phyloP scores from a whole-genome alignment of 1,284 basidiomycete species.

The Anthracocystis setariae region DNA sequence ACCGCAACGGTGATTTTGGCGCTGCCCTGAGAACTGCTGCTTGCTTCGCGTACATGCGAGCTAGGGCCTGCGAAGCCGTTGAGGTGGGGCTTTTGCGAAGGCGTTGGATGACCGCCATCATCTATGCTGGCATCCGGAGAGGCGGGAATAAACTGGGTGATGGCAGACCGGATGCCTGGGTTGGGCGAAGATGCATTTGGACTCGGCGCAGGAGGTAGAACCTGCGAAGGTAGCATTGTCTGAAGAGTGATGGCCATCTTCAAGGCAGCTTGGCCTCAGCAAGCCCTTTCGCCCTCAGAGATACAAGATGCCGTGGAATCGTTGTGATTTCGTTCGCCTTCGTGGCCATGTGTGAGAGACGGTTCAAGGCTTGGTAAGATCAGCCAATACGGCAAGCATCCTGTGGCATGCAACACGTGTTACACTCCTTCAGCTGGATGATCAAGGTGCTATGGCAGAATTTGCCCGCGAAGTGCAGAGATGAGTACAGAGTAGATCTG shows the following conservation, averaged over 20 bases:
- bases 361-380: too few relatives aligned
- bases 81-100: not conserved
- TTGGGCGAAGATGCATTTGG: constrained; percentile 38
- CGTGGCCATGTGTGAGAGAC: too few relatives aligned
- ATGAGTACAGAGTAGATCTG: too few relatives aligned
- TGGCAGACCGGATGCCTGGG: constrained; percentile 32
- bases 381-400: too few relatives aligned
- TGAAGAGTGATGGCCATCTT: constrained; percentile 41
- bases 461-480: too few relatives aligned
- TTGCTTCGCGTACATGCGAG: constrained; percentile 2
- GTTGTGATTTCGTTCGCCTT: not conserved
- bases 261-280: not conserved
- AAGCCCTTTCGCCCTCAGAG: too few relatives aligned
- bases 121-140: constrained; percentile 31
- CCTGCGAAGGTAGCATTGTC: constrained; percentile 32
- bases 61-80: constrained; percentile 2
- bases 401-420: too few relatives aligned
- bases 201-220: constrained; percentile 39
- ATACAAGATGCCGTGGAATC: not conserved
- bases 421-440: too few relatives aligned
- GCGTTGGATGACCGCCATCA: not conserved
- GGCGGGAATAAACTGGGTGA: constrained; percentile 46
- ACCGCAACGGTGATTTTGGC: constrained; percentile 5
- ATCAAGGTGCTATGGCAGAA: too few relatives aligned
- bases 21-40: constrained; percentile 11